Base-by-base conservation (phyloP, 169 alveolate genomes). In the Eimeria falciformis region DNA sequence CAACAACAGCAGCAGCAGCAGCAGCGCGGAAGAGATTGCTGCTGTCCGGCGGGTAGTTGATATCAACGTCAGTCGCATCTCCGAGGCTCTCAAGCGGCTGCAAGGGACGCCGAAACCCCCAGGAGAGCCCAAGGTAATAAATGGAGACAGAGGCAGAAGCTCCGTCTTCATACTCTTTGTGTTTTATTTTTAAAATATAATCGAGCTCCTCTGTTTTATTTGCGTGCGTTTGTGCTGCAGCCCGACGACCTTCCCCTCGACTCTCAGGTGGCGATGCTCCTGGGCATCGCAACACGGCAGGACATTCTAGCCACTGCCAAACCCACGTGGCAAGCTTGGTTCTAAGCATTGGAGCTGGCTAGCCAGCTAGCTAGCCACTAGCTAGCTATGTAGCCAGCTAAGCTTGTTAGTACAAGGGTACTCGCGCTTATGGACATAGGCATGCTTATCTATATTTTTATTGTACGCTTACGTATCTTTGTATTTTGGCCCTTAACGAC, bases 241-340 rank as follows among this genome's bases (percentile, higher is more conserved):
- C 82, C 82, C 11, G 91, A 83, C 47, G 69, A 90, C 43, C 85
- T 68, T 23, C 90, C 94, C 0, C 37, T 71, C 1, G 81, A 77
- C 50, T 87, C 81, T 6, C 94, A 90, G 40, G 78, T 90, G 33
- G 62, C 37, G 45, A 33, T 90, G 4, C 91, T 90, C 43, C 83
- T 90, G 46, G 46, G 87, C 55, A 69, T 90, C 53, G 94, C 94
- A 1, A 78, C 91, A 0, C 81, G 73, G 46, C 73, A 58, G 45
- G 87, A 90, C 25, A 40, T 69, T 62, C 71, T 90, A 1, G 90
- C 94, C 0, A 90, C 71, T 37, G 81, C 81, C 78, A 90, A 90
- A 23, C 89, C 94, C 5, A 90, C 94, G 33, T 90, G 94, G 94
- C 94, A 90, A 47, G 89, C 94, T 17, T 90, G 94, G 94, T 90